Percentiles rank a stretch among this genome's conserved stretches.
Evolutionary conservation across 306 rosid genomes (phyloP).

Genomic region (Lathyrus sativus): DNA sequence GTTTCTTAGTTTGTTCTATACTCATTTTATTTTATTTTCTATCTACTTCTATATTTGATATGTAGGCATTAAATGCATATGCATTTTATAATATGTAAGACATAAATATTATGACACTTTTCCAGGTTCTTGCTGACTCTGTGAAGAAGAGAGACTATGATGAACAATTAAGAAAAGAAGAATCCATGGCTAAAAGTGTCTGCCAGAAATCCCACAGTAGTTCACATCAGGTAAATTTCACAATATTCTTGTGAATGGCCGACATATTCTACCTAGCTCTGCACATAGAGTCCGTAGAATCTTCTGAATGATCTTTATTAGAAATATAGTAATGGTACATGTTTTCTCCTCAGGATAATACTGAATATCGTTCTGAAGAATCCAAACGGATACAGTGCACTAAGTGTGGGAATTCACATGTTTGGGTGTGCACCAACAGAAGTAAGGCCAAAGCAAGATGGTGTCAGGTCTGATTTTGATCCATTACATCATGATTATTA

Average conservation of each 20-base stretch:
- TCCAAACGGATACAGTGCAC: conserved; percentile 95
- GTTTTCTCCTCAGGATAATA: conserved; percentile 57
- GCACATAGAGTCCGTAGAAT: not conserved
- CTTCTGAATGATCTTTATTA: conserved; percentile 11
- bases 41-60: no score
- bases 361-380: conserved; percentile 81
- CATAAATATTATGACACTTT: conserved; percentile 15
- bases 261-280: not conserved
- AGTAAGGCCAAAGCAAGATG: conserved; percentile 92
- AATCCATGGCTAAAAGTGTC: conserved; percentile 79
- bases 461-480: no score
- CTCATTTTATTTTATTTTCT: conserved; percentile 24
- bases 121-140: conserved; percentile 89
- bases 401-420: conserved; percentile 91
- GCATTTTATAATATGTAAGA: no score
- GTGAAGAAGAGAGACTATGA: conserved; percentile 88
- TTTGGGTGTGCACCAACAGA: conserved; percentile 97
- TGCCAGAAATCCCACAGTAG: conserved; percentile 77
- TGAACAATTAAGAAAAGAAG: conserved; percentile 92
- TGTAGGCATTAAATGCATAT: no score
- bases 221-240: conserved; percentile 69
- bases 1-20: conserved; percentile 29
- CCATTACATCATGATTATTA: no score
- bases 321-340: conserved; percentile 28
- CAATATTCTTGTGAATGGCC: conserved; percentile 31